Evolutionary conservation across 805 yeast species (phyloP).

Genomic region (Blastobotrys peoriensis): DNA sequence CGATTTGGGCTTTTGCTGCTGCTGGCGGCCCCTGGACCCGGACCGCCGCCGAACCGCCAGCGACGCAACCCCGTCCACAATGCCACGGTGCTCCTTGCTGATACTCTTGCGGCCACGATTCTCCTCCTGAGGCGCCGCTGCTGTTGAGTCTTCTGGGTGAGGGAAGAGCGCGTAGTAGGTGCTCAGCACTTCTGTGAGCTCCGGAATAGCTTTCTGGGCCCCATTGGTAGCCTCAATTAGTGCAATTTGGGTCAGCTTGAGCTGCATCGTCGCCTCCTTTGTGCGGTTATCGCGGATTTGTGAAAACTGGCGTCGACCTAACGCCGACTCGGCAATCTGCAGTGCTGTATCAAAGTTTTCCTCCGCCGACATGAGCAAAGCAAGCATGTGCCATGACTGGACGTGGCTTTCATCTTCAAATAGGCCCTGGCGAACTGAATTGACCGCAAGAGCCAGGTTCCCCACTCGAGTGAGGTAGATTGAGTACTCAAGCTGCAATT

Average conservation of each 20-base stretch:
- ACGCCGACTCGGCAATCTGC: constrained; percentile 49
- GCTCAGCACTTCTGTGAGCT: constrained; percentile 59
- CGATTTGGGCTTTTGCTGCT: constrained; percentile 25
- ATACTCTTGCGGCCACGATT: not conserved
- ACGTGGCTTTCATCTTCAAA: constrained; percentile 44
- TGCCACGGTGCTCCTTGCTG: not conserved
- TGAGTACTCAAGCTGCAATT: constrained; percentile 25
- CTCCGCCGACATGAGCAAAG: constrained; percentile 54
- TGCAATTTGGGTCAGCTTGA: constrained; percentile 70
- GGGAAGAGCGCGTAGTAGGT: constrained; percentile 47
- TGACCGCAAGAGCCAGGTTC: constrained; percentile 22
- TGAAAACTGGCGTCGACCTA: constrained; percentile 24
- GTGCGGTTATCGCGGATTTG: constrained; percentile 19
- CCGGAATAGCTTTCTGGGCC: constrained; percentile 50
- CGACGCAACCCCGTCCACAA: not conserved
- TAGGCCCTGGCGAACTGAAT: constrained; percentile 22
- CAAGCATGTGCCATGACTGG: constrained; percentile 61
- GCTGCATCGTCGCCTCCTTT: constrained; percentile 49
- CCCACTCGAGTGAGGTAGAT: constrained; percentile 23
- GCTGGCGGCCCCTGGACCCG: constrained; percentile 9
- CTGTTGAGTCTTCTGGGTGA: constrained; percentile 6
- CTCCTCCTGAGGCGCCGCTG: not conserved
- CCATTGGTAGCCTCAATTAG: constrained; percentile 61
- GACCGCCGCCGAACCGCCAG: constrained; percentile 2
- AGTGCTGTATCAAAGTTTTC: constrained; percentile 53